phyloP scores from a whole-genome alignment of 2,329 filamentous ascomycete species.

The Aspergillus sp. region DNA sequence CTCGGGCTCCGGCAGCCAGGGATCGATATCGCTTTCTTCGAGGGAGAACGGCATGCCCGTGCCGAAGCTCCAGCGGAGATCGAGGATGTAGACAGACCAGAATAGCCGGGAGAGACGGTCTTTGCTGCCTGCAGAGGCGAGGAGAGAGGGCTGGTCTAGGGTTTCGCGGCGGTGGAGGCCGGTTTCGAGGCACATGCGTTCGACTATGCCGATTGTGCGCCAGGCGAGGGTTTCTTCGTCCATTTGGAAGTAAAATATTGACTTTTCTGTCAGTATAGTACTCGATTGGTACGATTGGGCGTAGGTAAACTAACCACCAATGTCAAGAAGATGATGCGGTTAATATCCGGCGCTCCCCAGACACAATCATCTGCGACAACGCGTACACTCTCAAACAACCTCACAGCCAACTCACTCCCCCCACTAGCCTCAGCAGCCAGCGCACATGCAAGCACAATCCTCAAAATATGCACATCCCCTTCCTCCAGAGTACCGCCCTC shows the following conservation, averaged over 20 bases:
- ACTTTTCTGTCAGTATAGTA: slow-evolving; percentile 34
- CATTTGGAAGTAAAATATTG: slow-evolving; percentile 72
- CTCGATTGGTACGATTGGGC: background rate
- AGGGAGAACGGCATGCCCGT: slow-evolving; percentile 79
- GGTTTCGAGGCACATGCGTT: slow-evolving; percentile 69
- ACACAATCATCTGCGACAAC: slow-evolving; percentile 59
- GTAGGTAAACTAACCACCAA: slow-evolving; percentile 31
- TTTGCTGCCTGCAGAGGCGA: slow-evolving; percentile 55
- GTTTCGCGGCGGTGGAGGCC: slow-evolving; percentile 75
- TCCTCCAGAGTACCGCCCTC: slow-evolving; percentile 43
- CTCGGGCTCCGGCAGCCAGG: slow-evolving; percentile 66
- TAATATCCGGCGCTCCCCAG: slow-evolving; percentile 52
- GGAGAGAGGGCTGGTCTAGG: slow-evolving; percentile 56
- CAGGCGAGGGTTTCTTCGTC: slow-evolving; percentile 82
- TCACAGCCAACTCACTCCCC: slow-evolving; percentile 64
- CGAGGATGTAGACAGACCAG: slow-evolving; percentile 82
- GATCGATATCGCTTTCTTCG: slow-evolving; percentile 77
- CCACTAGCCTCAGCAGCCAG: slow-evolving; percentile 71
- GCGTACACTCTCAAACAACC: slow-evolving; percentile 70
- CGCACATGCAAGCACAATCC: slow-evolving; percentile 72
- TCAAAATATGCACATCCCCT: slow-evolving; percentile 63
- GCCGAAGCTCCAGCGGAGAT: slow-evolving; percentile 79
- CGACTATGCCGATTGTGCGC: slow-evolving; percentile 80
- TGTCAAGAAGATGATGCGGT: slow-evolving; percentile 52
- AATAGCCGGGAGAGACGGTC: slow-evolving; percentile 66